Conservation (phyloP, 352 stramenopile genomes). For the Globisporangium splendens region DNA sequence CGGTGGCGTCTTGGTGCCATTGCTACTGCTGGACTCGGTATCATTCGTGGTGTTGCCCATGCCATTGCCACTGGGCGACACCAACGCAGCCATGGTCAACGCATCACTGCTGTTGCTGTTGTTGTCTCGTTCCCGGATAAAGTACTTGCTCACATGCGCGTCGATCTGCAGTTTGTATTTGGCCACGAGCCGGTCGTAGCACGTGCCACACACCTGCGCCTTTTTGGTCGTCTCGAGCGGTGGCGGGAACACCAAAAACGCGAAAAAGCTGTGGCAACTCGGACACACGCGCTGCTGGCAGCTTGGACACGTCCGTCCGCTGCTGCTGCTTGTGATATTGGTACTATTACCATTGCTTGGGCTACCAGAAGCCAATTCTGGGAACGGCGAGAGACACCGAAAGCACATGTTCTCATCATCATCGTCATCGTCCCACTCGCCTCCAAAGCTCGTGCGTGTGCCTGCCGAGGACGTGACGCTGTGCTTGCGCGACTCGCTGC, state of each 20-base stretch:
- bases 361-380: too few relatives aligned
- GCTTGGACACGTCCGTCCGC: slow-evolving; percentile 30
- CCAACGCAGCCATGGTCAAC: neutral
- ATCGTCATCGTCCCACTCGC: slow-evolving; percentile 40
- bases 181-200: slow-evolving; percentile 55
- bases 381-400: slow-evolving; percentile 46
- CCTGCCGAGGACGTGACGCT: slow-evolving; percentile 5
- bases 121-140: slow-evolving; percentile 42
- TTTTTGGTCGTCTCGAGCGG: slow-evolving; percentile 59
- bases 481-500: too few relatives aligned
- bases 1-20: slow-evolving; percentile 11
- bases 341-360: neutral
- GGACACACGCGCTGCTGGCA: slow-evolving; percentile 66
- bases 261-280: slow-evolving; percentile 49
- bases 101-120: too few relatives aligned
- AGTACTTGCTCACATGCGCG: slow-evolving; percentile 68
- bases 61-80: neutral
- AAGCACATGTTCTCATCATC: slow-evolving; percentile 65
- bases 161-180: slow-evolving; percentile 70
- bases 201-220: slow-evolving; percentile 59
- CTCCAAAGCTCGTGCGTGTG: slow-evolving; percentile 11
- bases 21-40: neutral
- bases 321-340: neutral
- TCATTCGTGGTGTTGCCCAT: neutral
- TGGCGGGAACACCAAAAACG: slow-evolving; percentile 73